A percentile compares a stretch with the other conserved stretches of the same genome.
Evolutionary conservation across 2,329 filamentous ascomycete genomes (phyloP).

Genomic region (Aspergillus fumigatiaffinis): DNA sequence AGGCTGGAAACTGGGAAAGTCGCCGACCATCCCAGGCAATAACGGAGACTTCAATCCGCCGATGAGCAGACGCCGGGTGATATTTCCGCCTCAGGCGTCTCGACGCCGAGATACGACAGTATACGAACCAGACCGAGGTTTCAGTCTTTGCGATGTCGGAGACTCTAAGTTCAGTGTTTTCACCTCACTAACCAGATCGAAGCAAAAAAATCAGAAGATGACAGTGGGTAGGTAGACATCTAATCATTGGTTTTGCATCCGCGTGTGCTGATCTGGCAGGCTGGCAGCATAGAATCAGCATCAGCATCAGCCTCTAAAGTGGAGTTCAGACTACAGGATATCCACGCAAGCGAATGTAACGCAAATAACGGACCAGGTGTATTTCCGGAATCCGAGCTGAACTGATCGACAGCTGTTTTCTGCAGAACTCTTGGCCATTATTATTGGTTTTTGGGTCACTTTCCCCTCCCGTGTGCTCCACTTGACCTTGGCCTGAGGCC

Average conservation of each 20-base stretch:
- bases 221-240: too few relatives aligned
- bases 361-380: neutral
- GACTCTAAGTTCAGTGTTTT: neutral
- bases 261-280: too few relatives aligned
- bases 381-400: neutral
- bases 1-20: neutral
- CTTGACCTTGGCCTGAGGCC: neutral
- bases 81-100: neutral
- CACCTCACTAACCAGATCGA: neutral
- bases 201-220: too few relatives aligned
- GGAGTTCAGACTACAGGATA: neutral
- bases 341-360: neutral
- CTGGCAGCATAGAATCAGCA: too few relatives aligned
- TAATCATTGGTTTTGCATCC: too few relatives aligned
- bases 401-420: neutral
- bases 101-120: neutral
- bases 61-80: neutral
- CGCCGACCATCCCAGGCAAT: neutral
- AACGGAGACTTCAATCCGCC: neutral
- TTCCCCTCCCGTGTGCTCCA: neutral
- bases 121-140: neutral
- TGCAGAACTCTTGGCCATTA: neutral
- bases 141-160: neutral
- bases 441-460: neutral
- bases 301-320: neutral